Conservation (phyloP, 495 filamentous ascomycete species). For the Penicillium manginii region DNA sequence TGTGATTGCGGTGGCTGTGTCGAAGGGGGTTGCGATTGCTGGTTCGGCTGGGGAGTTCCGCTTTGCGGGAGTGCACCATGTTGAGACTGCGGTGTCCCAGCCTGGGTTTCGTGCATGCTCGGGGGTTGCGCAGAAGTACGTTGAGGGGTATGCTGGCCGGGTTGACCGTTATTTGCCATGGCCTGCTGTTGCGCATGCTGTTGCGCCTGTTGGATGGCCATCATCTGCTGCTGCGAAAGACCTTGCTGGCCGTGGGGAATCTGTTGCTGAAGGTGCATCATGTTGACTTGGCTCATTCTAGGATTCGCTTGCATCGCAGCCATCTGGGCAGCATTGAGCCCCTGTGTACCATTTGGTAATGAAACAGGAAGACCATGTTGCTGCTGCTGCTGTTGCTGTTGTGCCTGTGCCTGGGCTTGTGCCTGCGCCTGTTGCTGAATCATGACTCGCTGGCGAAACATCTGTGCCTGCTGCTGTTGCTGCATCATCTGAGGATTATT, state of each 20-base stretch:
- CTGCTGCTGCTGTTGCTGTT: constrained; percentile 39
- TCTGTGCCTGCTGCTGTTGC: constrained; percentile 45
- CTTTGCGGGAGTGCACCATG: constrained; percentile 49
- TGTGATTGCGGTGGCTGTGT: constrained; percentile 47
- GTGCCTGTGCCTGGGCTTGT: constrained; percentile 44
- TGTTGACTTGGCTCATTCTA: constrained; percentile 48
- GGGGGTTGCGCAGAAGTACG: constrained; percentile 49
- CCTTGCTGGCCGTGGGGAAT: constrained; percentile 58
- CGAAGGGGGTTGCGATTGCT: constrained; percentile 46
- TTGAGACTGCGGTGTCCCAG: constrained; percentile 58
- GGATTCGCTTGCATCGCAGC: constrained; percentile 56
- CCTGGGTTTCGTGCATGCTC: constrained; percentile 50
- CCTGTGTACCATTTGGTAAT: constrained; percentile 63
- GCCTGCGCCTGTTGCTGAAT: constrained; percentile 35
- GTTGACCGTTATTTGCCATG: constrained; percentile 46
- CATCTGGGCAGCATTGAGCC: constrained; percentile 58
- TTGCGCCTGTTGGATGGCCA: constrained; percentile 42
- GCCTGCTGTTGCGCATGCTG: constrained; percentile 44
- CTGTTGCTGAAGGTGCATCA: constrained; percentile 53
- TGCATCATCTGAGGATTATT: constrained; percentile 58
- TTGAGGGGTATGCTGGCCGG: constrained; percentile 52
- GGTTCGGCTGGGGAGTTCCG: constrained; percentile 53
- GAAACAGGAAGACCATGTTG: constrained; percentile 56
- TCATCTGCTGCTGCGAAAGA: constrained; percentile 55
- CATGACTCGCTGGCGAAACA: too few species aligned